A percentile compares a stretch with the other conserved stretches of the same genome.
phyloP scores from a whole-genome alignment of 345 rosid genomes.

The Dipteronia sinensis region DNA sequence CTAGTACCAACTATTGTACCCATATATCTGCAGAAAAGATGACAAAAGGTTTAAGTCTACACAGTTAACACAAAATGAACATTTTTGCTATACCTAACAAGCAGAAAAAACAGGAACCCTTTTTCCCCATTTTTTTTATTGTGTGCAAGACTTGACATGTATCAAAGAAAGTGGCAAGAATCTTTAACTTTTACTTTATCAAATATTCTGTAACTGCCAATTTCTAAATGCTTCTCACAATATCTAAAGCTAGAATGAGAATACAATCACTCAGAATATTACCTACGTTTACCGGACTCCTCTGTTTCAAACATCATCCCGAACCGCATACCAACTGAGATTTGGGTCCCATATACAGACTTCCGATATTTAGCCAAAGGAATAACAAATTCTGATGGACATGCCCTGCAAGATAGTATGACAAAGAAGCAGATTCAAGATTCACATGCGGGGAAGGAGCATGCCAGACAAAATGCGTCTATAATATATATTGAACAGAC shows the following conservation, averaged over 20 bases:
- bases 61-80: not conserved
- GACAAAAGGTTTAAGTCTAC: not conserved
- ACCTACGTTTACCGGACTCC: conserved; percentile 95
- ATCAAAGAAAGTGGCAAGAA: not conserved
- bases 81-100: not conserved
- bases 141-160: not conserved
- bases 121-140: not conserved
- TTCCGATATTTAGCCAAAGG: conserved; percentile 78
- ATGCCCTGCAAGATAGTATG: conserved; percentile 55
- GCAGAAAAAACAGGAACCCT: not conserved
- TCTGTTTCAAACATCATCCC: conserved; percentile 99
- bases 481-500: conserved; percentile 36
- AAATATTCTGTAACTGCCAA: conserved; percentile 1
- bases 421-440: not conserved
- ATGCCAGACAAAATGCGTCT: not conserved
- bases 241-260: conserved; percentile 2
- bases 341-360: conserved; percentile 81
- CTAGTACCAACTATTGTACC: conserved; percentile 88
- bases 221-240: not conserved
- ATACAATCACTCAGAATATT: conserved; percentile 12
- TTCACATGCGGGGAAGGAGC: not conserved
- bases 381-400: conserved; percentile 95
- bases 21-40: conserved; percentile 69
- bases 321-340: conserved; percentile 95
- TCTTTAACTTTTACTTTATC: not conserved